A percentile compares a stretch with the other conserved stretches of the same genome.
These are phyloP conservation scores for Talaromyces sp. DNA, from an alignment of 2,329 filamentous ascomycete species.

Conservation along the genomic window DNA sequence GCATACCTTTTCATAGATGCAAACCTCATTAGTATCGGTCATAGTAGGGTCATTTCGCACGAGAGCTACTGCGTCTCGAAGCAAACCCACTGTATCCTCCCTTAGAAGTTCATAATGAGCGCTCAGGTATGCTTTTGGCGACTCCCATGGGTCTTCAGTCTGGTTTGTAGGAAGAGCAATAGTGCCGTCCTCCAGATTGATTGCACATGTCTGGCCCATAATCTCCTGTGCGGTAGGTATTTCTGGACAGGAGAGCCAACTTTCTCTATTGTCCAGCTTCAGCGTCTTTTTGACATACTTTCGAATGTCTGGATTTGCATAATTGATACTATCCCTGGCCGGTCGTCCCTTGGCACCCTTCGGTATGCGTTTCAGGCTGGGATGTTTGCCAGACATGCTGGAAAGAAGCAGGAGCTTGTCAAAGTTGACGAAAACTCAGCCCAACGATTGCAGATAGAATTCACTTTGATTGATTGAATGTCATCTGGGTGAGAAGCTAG, in stretches of 20 bases:
- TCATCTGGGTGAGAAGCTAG: background rate
- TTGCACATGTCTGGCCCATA: slow-evolving; percentile 21
- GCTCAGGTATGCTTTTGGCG: slow-evolving; percentile 61
- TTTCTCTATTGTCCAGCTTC: slow-evolving; percentile 14
- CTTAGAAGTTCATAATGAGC: slow-evolving; percentile 71
- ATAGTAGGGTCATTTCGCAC: slow-evolving; percentile 51
- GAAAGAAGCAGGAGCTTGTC: background rate
- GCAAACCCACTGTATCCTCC: slow-evolving; percentile 65
- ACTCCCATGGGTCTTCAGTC: slow-evolving; percentile 53
- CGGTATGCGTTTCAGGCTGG: background rate
- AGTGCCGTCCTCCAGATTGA: slow-evolving; percentile 19
- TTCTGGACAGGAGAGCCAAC: slow-evolving; percentile 37
- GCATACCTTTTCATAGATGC: slow-evolving; percentile 64
- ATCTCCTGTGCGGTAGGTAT: slow-evolving; percentile 39
- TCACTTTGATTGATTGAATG: background rate
- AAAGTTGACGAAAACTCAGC: too few species aligned
- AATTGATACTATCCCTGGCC: background rate
- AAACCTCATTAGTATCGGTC: slow-evolving; percentile 54
- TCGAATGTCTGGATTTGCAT: slow-evolving; percentile 28
- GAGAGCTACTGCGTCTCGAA: slow-evolving; percentile 61
- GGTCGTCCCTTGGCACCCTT: background rate
- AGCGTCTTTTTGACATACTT: slow-evolving; percentile 24
- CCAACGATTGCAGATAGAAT: background rate
- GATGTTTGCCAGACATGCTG: background rate
- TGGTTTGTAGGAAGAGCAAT: slow-evolving; percentile 49